Percentiles rank a stretch among this genome's conserved stretches.
These are phyloP conservation scores for Jasminum sambac DNA, from an alignment of 257 asterid genomes.

Conservation along the genomic window DNA sequence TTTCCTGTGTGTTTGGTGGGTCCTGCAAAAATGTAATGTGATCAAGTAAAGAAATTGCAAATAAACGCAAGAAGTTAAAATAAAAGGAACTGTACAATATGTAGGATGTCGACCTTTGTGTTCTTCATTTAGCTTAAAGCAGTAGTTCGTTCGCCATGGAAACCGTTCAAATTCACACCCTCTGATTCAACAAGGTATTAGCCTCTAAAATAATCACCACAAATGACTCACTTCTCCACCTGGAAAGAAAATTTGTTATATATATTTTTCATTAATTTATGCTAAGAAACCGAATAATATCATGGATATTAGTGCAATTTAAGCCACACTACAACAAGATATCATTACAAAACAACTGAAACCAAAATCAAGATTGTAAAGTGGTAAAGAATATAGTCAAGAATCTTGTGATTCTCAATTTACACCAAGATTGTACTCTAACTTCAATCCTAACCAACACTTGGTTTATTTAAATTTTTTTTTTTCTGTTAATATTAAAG, in stretches of 20 bases:
- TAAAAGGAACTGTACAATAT: too few relatives aligned
- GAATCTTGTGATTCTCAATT: neutral
- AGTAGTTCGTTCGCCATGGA: slow-evolving; percentile 39
- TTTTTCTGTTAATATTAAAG: too few relatives aligned
- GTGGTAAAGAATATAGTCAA: too few relatives aligned
- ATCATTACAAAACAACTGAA: too few relatives aligned
- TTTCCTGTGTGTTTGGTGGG: slow-evolving; percentile 48
- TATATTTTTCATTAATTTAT: neutral
- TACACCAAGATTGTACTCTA: neutral
- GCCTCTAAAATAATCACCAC: slow-evolving; percentile 22
- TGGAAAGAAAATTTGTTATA: slow-evolving; percentile 24
- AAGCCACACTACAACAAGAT: too few relatives aligned
- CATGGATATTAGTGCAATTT: neutral
- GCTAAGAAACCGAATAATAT: neutral
- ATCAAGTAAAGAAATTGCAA: neutral
- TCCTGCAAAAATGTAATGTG: slow-evolving; percentile 47
- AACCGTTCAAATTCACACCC: slow-evolving; percentile 18
- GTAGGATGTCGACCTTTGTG: slow-evolving; percentile 32
- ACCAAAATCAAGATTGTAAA: neutral
- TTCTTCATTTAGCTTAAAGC: slow-evolving; percentile 52
- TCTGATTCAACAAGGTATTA: slow-evolving; percentile 18
- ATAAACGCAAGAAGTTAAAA: too few relatives aligned
- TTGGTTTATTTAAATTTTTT: too few relatives aligned
- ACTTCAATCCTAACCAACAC: neutral
- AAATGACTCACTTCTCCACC: slow-evolving; percentile 28